These are phyloP conservation scores for Talaromyces albobiverticillius DNA, from an alignment of 2,329 filamentous ascomycete species.

Conservation along the genomic window DNA sequence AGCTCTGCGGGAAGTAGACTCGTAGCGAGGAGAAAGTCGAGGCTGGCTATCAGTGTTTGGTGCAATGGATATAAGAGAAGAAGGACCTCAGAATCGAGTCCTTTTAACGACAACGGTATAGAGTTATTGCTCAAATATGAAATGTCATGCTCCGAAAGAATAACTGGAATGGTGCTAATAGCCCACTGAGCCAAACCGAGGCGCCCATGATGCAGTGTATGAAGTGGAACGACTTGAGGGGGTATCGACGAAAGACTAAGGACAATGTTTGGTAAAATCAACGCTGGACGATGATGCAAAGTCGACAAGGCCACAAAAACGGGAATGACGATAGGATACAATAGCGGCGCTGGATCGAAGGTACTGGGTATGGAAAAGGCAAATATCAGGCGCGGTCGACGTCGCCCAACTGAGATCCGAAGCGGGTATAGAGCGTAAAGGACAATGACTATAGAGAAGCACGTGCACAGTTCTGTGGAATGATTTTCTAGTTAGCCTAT, in stretches of 20 bases:
- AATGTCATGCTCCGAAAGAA: conserved; percentile 45
- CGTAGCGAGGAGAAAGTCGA: conserved; percentile 81
- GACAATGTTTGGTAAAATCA: conserved; percentile 76
- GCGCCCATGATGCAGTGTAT: conserved; percentile 50
- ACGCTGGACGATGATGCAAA: conserved; percentile 57
- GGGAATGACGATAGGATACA: conserved; percentile 79
- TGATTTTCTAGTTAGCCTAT: not conserved
- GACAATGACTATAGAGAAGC: conserved; percentile 28
- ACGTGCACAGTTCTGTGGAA: conserved; percentile 34
- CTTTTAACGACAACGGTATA: conserved; percentile 29
- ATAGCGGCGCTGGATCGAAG: conserved; percentile 89
- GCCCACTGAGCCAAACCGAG: conserved; percentile 75
- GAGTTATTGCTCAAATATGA: conserved; percentile 33
- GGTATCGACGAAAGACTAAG: conserved; percentile 77
- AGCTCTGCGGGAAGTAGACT: conserved; percentile 85
- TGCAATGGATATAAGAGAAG: conserved; percentile 78
- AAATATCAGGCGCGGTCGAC: conserved; percentile 32
- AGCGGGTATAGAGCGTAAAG: conserved; percentile 55
- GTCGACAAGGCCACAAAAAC: conserved; percentile 74
- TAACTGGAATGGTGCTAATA: conserved; percentile 67
- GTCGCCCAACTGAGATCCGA: conserved; percentile 43
- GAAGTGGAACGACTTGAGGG: conserved; percentile 65
- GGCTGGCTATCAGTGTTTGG: conserved; percentile 67
- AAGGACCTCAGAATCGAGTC: conserved; percentile 56
- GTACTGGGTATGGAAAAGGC: conserved; percentile 64